A percentile compares a stretch with the other conserved stretches of the same genome.
Conservation (phyloP, 2,329 filamentous ascomycete species). For the Xylaria sp. region DNA sequence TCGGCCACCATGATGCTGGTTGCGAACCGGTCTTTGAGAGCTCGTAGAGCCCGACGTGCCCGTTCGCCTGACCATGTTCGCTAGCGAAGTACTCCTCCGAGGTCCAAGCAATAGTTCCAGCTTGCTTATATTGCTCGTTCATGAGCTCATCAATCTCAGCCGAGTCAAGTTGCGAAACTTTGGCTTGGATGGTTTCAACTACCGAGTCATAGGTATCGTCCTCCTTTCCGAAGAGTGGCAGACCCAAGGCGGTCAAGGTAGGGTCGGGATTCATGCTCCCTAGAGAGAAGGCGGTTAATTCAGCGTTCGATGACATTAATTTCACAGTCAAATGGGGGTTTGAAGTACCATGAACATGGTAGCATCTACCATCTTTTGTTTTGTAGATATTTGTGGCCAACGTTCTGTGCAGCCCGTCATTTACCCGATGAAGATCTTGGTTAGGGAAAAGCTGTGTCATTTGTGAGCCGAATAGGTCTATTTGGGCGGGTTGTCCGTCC, state of each 20-base stretch:
- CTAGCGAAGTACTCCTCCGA: constrained; percentile 30
- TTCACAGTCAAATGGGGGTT: background rate
- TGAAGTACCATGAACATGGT: constrained; percentile 27
- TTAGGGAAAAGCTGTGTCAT: constrained; percentile 21
- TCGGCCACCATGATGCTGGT: constrained; percentile 55
- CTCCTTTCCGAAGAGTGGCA: constrained; percentile 16
- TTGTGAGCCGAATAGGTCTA: constrained; percentile 19
- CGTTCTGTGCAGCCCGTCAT: constrained; percentile 10
- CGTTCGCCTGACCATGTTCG: constrained; percentile 22
- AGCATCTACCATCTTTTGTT: constrained; percentile 28
- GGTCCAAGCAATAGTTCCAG: constrained; percentile 25
- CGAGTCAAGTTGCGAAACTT: constrained; percentile 19
- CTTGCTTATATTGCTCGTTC: constrained; percentile 29
- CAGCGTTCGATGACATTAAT: background rate
- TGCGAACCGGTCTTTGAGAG: constrained; percentile 40
- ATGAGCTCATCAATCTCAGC: constrained; percentile 26
- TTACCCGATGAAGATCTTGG: constrained; percentile 23
- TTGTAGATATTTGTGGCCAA: constrained; percentile 32
- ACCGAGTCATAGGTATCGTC: constrained; percentile 28
- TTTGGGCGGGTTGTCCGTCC: constrained; percentile 4
- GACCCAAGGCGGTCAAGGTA: constrained; percentile 24
- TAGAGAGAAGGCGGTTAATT: background rate
- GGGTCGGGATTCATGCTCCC: constrained; percentile 30
- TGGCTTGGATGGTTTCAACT: constrained; percentile 15
- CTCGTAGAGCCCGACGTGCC: constrained; percentile 27